Conservation (phyloP, 2,329 filamentous ascomycete genomes). For the Scedosporium boydii region DNA sequence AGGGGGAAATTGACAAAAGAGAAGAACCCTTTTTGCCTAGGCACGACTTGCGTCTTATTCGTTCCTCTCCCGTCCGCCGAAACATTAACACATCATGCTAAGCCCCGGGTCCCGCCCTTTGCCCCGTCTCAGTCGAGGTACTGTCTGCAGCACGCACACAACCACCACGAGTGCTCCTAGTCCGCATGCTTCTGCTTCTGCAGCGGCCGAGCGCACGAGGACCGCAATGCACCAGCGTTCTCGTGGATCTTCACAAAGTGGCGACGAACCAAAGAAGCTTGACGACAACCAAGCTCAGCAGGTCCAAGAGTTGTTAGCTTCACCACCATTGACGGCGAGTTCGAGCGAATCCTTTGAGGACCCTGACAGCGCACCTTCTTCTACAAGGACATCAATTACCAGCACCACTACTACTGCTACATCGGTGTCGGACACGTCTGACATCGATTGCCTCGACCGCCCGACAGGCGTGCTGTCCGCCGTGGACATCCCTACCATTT, state of each 20-base stretch:
- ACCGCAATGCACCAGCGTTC: background rate
- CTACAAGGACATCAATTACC: background rate
- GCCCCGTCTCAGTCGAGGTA: background rate
- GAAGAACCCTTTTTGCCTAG: background rate
- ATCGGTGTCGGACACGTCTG: too few relatives aligned
- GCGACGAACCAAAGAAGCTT: background rate
- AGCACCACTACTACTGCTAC: background rate
- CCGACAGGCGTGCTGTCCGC: background rate
- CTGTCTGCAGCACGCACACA: background rate
- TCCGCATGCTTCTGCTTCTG: background rate
- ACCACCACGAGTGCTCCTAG: background rate
- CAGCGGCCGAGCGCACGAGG: background rate
- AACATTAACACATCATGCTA: conserved; percentile 29
- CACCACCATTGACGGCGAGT: background rate
- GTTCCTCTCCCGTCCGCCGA: conserved; percentile 17
- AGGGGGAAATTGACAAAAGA: background rate
- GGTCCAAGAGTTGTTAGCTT: background rate
- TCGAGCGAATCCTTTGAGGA: background rate
- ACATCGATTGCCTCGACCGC: background rate
- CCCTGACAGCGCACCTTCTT: background rate
- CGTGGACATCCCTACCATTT: conserved; percentile 2
- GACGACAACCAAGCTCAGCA: background rate
- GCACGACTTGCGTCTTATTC: background rate
- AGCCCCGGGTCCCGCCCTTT: conserved; percentile 11
- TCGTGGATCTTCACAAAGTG: background rate